Base-by-base conservation (phyloP, 495 filamentous ascomycete genomes). In the Recurvomyces mirabilis region DNA sequence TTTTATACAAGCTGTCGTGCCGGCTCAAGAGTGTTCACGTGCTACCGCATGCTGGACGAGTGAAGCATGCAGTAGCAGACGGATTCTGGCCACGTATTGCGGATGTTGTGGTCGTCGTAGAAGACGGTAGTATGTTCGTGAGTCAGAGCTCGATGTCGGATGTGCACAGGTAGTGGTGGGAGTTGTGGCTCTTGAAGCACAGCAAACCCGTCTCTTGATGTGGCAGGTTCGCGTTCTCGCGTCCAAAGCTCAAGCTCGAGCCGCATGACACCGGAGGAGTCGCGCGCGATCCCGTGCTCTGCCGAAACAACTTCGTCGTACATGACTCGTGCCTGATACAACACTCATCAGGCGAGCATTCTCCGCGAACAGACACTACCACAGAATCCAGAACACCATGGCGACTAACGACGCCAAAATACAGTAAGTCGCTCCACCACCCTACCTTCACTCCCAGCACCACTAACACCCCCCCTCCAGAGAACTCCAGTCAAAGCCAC, bases 401-500 rank as follows among this genome's bases (percentile, higher is more conserved):
- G 72, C 79, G 26, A 43, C 44, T 23, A 34, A 14, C 35, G 81
- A 87, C 63, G 65, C 72, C 56, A 86, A 86, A 69, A 79, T 87
- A 32, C 79, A 83, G 83, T 88, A 72, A 47, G 76, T 68, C 48
- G 48, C 18, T n/a, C 23, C 20, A 42, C 42, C 43, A 30, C 41
- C 52, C 36, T 34, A 26, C 34, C 17, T n/a, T n/a, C n/a, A n/a
- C 35, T 19, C 10, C 26, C 20, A 15, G 30, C 19, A 39, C 28
- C 44, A 25, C 51, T 46, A 55, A 55, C 49, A 25, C 47, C 57
- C 54, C 44, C 56, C 43, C 14, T 18, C 11, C 59, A 89, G 84
- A 66, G 83, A 89, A 53, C 75, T 89, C 45, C 73, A 87, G 43
- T 75, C 72, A 55, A 89, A 89, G 70, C 81, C 83, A 32, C 79